Conservation (phyloP, 306 rosid species). For the Carpinus viminea region DNA sequence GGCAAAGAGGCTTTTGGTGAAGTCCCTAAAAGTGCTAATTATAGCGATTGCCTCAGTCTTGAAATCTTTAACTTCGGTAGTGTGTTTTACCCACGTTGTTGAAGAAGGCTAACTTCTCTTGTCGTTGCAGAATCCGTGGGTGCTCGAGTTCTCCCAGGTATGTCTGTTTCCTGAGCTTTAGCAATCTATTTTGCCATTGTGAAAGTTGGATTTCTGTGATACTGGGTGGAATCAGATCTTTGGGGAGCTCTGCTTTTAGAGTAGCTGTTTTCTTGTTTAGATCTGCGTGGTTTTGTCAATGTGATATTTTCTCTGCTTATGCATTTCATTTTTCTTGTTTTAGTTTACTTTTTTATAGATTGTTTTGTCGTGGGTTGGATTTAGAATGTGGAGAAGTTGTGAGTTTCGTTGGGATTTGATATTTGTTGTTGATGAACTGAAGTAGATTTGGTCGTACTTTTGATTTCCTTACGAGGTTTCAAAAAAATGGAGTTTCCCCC, state of each 20-base stretch:
- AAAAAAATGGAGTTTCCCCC: background rate
- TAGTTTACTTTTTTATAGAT: background rate
- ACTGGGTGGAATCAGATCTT: conserved; percentile 1
- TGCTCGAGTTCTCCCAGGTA: conserved; percentile 35
- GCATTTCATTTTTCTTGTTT: conserved; percentile 3
- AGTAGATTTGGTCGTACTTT: background rate
- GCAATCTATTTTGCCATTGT: background rate
- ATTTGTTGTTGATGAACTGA: background rate
- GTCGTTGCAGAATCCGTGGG: conserved; percentile 29
- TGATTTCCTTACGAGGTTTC: background rate
- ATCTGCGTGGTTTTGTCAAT: conserved; percentile 42
- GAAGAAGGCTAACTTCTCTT: background rate
- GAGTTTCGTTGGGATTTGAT: conserved; percentile 1
- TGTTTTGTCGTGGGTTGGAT: conserved; percentile 24
- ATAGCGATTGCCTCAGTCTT: background rate
- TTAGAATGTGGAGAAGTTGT: background rate
- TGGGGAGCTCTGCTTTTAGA: background rate
- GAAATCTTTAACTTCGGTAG: conserved; percentile 2
- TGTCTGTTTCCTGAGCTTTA: conserved; percentile 13
- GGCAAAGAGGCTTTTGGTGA: background rate
- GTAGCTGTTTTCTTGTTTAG: background rate
- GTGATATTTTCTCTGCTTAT: background rate
- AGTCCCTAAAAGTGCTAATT: conserved; percentile 5
- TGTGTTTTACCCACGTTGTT: background rate
- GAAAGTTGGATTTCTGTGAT: conserved; percentile 6